Conservation (phyloP, 139 green algal genomes). For the Tetradesmus lagerheimii region DNA sequence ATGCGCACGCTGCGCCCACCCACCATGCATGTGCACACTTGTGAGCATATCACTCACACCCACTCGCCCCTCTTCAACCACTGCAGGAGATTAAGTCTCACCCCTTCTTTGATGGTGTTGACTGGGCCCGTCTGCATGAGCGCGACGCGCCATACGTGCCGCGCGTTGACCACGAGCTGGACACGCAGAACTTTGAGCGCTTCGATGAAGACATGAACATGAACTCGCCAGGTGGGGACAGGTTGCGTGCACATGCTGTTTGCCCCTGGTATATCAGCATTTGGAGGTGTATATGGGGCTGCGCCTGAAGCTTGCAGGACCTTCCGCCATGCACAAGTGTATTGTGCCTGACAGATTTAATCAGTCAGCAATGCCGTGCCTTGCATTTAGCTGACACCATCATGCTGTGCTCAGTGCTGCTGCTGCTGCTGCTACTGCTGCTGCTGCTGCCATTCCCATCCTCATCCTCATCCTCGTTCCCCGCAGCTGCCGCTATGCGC, state of each 20-base stretch:
- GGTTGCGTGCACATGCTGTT: not conserved
- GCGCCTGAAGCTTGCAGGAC: no score
- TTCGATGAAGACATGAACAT: slow-evolving; percentile 90
- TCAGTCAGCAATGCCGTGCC: no score
- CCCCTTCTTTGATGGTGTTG: slow-evolving; percentile 92
- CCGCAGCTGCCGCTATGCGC: slow-evolving; percentile 40
- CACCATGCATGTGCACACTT: no score
- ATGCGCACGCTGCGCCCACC: no score
- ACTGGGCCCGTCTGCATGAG: slow-evolving; percentile 86
- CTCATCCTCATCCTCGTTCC: no score
- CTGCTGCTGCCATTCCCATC: no score
- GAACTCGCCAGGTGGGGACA: slow-evolving; percentile 26
- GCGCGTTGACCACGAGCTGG: slow-evolving; percentile 87
- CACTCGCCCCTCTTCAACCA: not conserved
- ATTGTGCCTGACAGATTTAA: no score
- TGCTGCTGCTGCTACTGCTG: not conserved
- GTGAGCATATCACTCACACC: not conserved
- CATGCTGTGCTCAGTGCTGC: no score
- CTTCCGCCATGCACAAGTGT: no score
- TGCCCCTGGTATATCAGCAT: no score
- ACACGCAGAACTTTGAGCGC: slow-evolving; percentile 99
- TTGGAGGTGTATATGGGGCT: no score
- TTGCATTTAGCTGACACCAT: no score
- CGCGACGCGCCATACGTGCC: slow-evolving; percentile 83
- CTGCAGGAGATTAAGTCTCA: slow-evolving; percentile 75